Base-by-base conservation (phyloP, 116 monocot genomes). In the Posidonia oceanica region DNA sequence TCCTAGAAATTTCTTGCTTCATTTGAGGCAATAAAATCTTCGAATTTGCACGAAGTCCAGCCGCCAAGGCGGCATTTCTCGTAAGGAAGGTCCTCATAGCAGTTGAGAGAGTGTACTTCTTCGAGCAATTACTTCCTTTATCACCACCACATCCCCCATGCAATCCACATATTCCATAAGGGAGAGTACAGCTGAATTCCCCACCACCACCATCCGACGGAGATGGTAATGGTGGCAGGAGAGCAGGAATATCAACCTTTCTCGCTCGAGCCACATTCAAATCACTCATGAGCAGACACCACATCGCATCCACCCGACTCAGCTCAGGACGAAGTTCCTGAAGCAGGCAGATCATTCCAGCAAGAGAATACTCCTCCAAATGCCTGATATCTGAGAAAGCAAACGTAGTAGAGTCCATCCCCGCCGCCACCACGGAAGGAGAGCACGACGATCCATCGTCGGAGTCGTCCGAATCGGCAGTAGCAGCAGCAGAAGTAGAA, bases 221-320 rank as follows among this genome's bases (percentile, higher is more conserved):
- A 4, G 54, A 55, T 5, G 44, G 66, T 21, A 22, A 55, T 62
- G n/a, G 78, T n/a, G 22, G 72, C 55, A 3, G 74, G 68, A 20
- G 59, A 40, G 67, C 60, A 20, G 88, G 84, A 72, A 86, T 65
- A 14, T 87, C 87, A 37, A 97, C 72, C 16, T 80, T 48, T 59
- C 72, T 80, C 22, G 97, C 97, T 1, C 82, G 83, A 36, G 71
- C 71, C n/a, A 89, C 77, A 52, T 87, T 84, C 23, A 97, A 81
- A 20, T 87, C 89, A 64, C 85, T 73, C 85, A 89, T 85, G 29
- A 97, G 79, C 44, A 97, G 81, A 70, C 97, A 97, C 97, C 92
- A 97, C 85, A 97, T 87, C 64, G 92, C 92, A 54, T 92, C 85
- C 16, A 80, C 85, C 2, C 97, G 83, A 8, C 75, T 75, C 29